phyloP scores from a whole-genome alignment of 1,284 basidiomycete genomes.

The Ustilago trichophora region DNA sequence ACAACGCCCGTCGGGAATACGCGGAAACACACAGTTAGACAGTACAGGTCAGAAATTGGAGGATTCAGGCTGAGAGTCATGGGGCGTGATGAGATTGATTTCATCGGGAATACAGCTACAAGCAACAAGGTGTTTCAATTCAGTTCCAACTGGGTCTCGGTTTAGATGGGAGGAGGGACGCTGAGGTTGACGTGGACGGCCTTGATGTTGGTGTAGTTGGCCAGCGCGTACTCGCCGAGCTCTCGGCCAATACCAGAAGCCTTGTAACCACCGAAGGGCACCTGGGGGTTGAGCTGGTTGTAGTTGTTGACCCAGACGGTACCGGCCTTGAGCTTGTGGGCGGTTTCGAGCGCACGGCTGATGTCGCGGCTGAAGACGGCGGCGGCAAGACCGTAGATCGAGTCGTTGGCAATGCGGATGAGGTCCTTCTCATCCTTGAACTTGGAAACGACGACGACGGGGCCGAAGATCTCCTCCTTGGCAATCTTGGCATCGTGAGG shows the following conservation, averaged over 20 bases:
- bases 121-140: neutral
- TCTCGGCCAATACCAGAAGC: slow-evolving; percentile 62
- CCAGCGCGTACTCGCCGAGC: slow-evolving; percentile 63
- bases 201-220: slow-evolving; percentile 84
- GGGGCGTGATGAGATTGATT: no score
- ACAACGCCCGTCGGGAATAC: no score
- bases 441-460: slow-evolving; percentile 73
- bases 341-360: slow-evolving; percentile 77
- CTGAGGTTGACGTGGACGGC: slow-evolving; percentile 80
- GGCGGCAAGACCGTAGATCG: slow-evolving; percentile 82
- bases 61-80: no score
- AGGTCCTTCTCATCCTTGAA: slow-evolving; percentile 72
- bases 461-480: slow-evolving; percentile 81
- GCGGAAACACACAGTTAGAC: no score
- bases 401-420: slow-evolving; percentile 80
- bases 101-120: slow-evolving; percentile 28
- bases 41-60: no score
- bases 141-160: neutral
- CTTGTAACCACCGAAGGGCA: slow-evolving; percentile 56
- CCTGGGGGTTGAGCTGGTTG: slow-evolving; percentile 51
- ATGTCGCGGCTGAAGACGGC: slow-evolving; percentile 85
- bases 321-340: slow-evolving; percentile 82
- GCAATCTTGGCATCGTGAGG: slow-evolving; percentile 72
- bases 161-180: slow-evolving; percentile 52
- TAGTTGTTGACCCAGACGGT: slow-evolving; percentile 79